Conservation (phyloP, 2,329 filamentous ascomycete genomes). For the Penicillium hesseltinei region DNA sequence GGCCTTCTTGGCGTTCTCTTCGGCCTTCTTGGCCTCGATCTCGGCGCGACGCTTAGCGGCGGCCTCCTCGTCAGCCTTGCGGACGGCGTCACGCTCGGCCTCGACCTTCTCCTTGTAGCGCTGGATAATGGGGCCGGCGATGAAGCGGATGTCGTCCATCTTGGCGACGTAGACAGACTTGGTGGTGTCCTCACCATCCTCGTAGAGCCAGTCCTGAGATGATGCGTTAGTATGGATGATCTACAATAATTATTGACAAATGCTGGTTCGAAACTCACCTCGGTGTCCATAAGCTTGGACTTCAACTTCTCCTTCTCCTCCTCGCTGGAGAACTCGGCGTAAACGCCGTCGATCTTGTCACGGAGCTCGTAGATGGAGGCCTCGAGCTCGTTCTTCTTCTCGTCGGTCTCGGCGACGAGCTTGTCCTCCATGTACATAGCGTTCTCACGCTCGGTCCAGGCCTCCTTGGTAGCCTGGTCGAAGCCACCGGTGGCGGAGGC, state of each 20-base stretch:
- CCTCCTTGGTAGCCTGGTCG: conserved; percentile 64
- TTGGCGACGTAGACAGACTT: conserved; percentile 94
- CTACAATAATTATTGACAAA: conserved; percentile 2
- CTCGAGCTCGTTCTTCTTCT: conserved; percentile 99
- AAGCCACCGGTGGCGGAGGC: conserved; percentile 78
- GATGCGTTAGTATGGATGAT: conserved; percentile 16
- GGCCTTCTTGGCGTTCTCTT: conserved; percentile 44
- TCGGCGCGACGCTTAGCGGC: conserved; percentile 62
- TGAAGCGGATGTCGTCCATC: conserved; percentile 88
- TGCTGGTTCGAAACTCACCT: conserved; percentile 61
- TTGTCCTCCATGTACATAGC: conserved; percentile 98
- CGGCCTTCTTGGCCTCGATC: conserved; percentile 66
- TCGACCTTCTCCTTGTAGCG: conserved; percentile 94
- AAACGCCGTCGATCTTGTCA: conserved; percentile 90
- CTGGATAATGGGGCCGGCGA: conserved; percentile 88
- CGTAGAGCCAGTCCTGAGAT: conserved; percentile 90
- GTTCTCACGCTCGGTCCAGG: conserved; percentile 76
- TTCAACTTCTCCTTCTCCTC: conserved; percentile 88
- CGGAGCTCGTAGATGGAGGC: conserved; percentile 95
- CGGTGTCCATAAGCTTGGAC: conserved; percentile 75
- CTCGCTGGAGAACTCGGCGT: conserved; percentile 82
- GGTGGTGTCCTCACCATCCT: conserved; percentile 89
- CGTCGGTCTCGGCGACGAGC: conserved; percentile 94
- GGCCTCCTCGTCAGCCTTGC: conserved; percentile 64
- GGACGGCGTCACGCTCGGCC: conserved; percentile 73